A percentile compares a stretch with the other conserved stretches of the same genome.
Evolutionary conservation across 2,329 filamentous ascomycete species (phyloP).

Genomic region (Chaetomium sp.): DNA sequence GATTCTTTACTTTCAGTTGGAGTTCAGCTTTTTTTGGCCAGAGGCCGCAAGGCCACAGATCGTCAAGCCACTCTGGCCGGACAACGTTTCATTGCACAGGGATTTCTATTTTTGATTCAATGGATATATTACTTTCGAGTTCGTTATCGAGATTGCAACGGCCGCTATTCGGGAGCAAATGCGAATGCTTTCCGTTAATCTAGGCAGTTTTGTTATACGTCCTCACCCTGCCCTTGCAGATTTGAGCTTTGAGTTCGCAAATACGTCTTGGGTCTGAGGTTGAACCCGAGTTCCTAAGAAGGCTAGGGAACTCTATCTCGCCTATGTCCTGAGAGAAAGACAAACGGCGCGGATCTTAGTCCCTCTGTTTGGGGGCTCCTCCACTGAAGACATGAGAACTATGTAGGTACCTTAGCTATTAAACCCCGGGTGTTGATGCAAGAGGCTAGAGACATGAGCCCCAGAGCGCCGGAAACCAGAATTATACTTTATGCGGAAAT

Average conservation of each 20-base stretch:
- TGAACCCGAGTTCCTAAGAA: too few relatives aligned
- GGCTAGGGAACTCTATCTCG: neutral
- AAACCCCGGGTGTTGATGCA: too few relatives aligned
- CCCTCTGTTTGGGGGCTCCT: too few relatives aligned
- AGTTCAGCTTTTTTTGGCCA: too few relatives aligned
- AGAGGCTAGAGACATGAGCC: too few relatives aligned
- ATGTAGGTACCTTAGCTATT: too few relatives aligned
- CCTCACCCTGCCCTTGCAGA: neutral
- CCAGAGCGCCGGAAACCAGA: too few relatives aligned
- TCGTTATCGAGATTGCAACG: neutral
- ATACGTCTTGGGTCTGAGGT: too few relatives aligned
- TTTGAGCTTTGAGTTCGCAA: neutral
- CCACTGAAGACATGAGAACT: too few relatives aligned
- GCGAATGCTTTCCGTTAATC: neutral
- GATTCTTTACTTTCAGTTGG: too few relatives aligned
- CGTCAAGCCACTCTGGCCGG: conserved; percentile 9
- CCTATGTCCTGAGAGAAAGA: neutral
- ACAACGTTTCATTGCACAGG: conserved; percentile 6
- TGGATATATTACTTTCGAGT: neutral
- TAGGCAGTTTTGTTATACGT: neutral
- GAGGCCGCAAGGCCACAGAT: conserved; percentile 6
- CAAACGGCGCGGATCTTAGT: too few relatives aligned
- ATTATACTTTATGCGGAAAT: too few relatives aligned
- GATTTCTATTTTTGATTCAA: neutral
- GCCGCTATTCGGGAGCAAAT: neutral